Evolutionary conservation across 2,329 filamentous ascomycete species (phyloP).

Genomic region (Pleomassaria siparia): DNA sequence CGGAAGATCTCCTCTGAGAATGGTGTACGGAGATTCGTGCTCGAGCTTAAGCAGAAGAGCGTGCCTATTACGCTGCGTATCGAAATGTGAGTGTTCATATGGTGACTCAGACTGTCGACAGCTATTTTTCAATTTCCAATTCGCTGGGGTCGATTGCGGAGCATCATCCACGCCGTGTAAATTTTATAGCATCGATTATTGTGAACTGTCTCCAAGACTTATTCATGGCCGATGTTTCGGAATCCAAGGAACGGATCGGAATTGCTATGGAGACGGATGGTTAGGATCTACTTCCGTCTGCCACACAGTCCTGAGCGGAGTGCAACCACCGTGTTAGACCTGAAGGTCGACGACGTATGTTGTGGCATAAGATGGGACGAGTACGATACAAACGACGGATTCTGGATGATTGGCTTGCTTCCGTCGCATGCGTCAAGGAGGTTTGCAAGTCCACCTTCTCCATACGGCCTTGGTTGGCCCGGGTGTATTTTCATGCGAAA

Average conservation of each 20-base stretch:
- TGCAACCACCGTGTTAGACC: not conserved
- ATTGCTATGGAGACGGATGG: not conserved
- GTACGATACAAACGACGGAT: not conserved
- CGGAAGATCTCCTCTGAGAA: not conserved
- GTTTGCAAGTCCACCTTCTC: not conserved
- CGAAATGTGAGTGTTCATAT: not conserved
- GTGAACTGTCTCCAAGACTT: not conserved
- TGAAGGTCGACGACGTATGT: not conserved
- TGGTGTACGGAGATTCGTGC: not conserved
- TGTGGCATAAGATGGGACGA: not conserved
- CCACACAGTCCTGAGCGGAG: not conserved
- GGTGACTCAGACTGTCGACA: not conserved
- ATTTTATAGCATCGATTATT: not conserved
- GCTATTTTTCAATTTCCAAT: not conserved
- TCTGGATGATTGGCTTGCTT: not conserved
- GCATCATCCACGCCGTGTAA: no score
- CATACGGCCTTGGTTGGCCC: not conserved
- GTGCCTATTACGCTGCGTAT: not conserved
- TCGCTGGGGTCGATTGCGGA: no score
- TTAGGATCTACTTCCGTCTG: not conserved
- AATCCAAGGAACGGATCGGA: constrained; percentile 1
- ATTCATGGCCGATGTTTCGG: not conserved
- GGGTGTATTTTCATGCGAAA: not conserved
- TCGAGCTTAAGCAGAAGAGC: not conserved
- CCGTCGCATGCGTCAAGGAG: not conserved